Conservation (phyloP, 2,329 filamentous ascomycete genomes). For the Coniochaeta sp. region DNA sequence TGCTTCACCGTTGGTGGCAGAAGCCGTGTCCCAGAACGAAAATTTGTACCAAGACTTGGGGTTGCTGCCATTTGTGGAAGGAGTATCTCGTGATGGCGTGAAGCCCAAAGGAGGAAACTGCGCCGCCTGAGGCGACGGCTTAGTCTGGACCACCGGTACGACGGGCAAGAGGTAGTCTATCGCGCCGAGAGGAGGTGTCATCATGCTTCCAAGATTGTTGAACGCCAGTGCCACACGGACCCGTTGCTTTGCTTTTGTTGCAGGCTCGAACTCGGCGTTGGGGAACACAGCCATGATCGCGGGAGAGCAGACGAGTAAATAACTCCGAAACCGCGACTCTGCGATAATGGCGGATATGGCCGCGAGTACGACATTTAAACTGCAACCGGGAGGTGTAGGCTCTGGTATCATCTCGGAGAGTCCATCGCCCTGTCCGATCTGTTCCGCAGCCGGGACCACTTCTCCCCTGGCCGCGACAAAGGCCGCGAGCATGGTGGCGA, state of each 20-base stretch:
- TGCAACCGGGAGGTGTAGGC: conserved; percentile 50
- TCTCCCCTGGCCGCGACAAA: conserved; percentile 63
- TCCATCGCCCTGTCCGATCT: conserved; percentile 45
- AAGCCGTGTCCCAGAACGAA: conserved; percentile 20
- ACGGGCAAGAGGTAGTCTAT: conserved; percentile 61
- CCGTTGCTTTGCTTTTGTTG: conserved; percentile 37
- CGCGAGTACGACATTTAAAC: conserved; percentile 64
- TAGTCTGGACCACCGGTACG: conserved; percentile 35
- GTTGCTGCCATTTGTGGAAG: conserved; percentile 11
- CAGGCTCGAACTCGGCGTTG: conserved; percentile 42
- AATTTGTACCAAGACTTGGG: background rate
- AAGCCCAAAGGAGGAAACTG: conserved; percentile 49
- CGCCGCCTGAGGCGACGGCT: conserved; percentile 23
- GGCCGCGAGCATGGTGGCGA: conserved; percentile 66
- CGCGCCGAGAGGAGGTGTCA: conserved; percentile 39
- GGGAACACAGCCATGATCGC: conserved; percentile 65
- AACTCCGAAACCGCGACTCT: conserved; percentile 71
- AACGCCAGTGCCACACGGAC: conserved; percentile 48
- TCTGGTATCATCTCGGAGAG: conserved; percentile 52
- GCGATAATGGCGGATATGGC: conserved; percentile 71
- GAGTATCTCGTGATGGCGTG: conserved; percentile 29
- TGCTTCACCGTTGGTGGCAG: conserved; percentile 23
- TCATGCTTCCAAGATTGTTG: conserved; percentile 39
- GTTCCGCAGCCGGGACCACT: conserved; percentile 59
- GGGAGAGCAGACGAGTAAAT: conserved; percentile 62